Percentiles rank a stretch among this genome's conserved stretches.
Conservation (phyloP, 441 rosid genomes). For the Aquilaria agallochum region DNA sequence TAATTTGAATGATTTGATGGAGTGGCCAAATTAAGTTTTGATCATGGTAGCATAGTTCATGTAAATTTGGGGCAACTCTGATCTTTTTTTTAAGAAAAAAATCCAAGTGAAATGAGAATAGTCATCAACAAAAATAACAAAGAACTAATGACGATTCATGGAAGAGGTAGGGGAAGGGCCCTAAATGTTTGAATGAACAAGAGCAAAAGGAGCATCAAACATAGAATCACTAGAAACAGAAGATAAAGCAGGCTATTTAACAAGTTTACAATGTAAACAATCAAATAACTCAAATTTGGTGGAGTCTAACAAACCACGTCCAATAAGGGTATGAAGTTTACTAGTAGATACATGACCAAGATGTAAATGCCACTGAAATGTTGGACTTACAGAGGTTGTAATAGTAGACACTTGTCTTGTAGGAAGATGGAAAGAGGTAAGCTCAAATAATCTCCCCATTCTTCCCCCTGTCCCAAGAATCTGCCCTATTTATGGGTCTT, state of each 20-base stretch:
- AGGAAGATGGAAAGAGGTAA: background rate
- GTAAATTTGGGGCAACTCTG: slow-evolving; percentile 4
- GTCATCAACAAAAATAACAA: background rate
- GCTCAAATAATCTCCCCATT: background rate
- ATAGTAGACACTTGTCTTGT: no score
- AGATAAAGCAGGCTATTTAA: no score
- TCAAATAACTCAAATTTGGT: no score
- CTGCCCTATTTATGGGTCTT: background rate
- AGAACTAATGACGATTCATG: no score
- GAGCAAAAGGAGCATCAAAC: no score
- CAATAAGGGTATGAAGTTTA: background rate
- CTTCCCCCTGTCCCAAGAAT: background rate
- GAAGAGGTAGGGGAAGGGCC: no score
- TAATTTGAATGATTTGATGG: slow-evolving; percentile 2
- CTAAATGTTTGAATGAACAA: no score
- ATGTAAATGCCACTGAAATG: background rate
- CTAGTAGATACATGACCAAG: background rate
- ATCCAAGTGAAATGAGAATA: background rate
- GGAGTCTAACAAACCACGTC: background rate
- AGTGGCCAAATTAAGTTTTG: slow-evolving; percentile 2
- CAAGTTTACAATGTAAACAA: no score
- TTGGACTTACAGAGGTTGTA: background rate
- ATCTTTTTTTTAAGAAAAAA: slow-evolving; percentile 3
- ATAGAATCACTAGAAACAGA: no score
- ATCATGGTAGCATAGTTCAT: slow-evolving; percentile 9